phyloP scores from a whole-genome alignment of 106 monocot species.

The Acanthochlamys bracteata region DNA sequence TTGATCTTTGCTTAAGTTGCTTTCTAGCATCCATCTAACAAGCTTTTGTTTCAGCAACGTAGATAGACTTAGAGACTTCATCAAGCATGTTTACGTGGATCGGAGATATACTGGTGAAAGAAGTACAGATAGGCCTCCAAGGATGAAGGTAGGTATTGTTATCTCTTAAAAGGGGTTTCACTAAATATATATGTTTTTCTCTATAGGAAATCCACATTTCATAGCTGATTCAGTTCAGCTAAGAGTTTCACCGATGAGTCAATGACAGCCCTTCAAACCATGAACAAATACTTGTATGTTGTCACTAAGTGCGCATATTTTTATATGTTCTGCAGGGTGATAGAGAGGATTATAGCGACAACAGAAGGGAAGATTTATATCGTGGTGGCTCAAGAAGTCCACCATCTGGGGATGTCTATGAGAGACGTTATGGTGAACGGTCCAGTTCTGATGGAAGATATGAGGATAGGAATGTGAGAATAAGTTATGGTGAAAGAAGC shows the following conservation, averaged over 20 bases:
- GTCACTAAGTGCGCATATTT: background rate
- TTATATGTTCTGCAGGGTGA: conserved; percentile 16
- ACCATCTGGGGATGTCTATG: conserved; percentile 34
- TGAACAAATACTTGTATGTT: too few relatives aligned
- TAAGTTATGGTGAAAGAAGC: conserved; percentile 56
- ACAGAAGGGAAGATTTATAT: conserved; percentile 16
- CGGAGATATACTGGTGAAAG: conserved; percentile 60
- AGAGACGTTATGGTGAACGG: conserved; percentile 22
- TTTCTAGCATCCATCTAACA: background rate
- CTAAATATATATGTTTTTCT: too few relatives aligned
- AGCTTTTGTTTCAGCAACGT: conserved; percentile 48
- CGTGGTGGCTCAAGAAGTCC: conserved; percentile 54
- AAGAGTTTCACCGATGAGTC: too few relatives aligned
- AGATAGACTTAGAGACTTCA: conserved; percentile 73
- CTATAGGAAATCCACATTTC: too few relatives aligned
- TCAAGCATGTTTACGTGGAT: conserved; percentile 85
- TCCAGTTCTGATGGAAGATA: conserved; percentile 21
- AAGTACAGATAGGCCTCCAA: conserved; percentile 35
- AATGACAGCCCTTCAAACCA: too few relatives aligned
- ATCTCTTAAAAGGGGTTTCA: background rate
- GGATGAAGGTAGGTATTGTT: conserved; percentile 40
- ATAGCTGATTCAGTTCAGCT: too few relatives aligned
- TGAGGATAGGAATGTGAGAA: conserved; percentile 19
- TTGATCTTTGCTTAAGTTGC: background rate
- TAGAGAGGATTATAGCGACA: conserved; percentile 19